Percentiles rank a stretch among this genome's conserved stretches.
Evolutionary conservation across 2,329 filamentous ascomycete species (phyloP).

Genomic region (Parafenestella ontariensis): DNA sequence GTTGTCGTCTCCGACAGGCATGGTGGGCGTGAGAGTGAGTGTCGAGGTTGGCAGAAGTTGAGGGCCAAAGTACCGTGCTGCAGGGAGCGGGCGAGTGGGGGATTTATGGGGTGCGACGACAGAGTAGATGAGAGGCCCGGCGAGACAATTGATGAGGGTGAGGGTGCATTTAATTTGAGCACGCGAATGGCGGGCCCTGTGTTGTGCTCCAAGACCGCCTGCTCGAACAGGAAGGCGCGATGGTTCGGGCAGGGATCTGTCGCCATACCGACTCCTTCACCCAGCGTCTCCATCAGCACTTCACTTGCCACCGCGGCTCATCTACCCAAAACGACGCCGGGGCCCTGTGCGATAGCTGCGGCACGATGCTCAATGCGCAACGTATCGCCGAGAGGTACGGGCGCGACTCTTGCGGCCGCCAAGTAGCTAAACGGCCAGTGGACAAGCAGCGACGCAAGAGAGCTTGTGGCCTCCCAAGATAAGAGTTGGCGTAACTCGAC

Average conservation of each 20-base stretch:
- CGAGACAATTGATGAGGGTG: slow-evolving; percentile 6
- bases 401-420: slow-evolving; percentile 18
- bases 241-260: slow-evolving; percentile 11
- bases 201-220: slow-evolving; percentile 10
- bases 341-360: slow-evolving; percentile 7
- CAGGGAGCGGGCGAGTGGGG: slow-evolving; percentile 9
- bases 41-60: neutral
- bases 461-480: slow-evolving; percentile 18
- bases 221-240: slow-evolving; percentile 25
- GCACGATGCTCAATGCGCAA: slow-evolving; percentile 8
- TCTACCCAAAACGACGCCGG: slow-evolving; percentile 9
- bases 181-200: slow-evolving; percentile 14
- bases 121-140: slow-evolving; percentile 18
- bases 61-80: neutral
- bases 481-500: slow-evolving; percentile 7
- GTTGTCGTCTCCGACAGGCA: slow-evolving; percentile 36
- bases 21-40: slow-evolving; percentile 23
- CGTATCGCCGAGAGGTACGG: slow-evolving; percentile 13
- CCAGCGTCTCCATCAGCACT: slow-evolving; percentile 14
- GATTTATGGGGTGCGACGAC: slow-evolving; percentile 17
- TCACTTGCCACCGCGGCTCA: slow-evolving; percentile 27
- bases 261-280: slow-evolving; percentile 5
- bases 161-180: slow-evolving; percentile 15
- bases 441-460: slow-evolving; percentile 18
- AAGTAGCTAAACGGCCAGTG: slow-evolving; percentile 18